Base-by-base conservation (phyloP, 805 yeast species). In the Lachancea quebecensis region DNA sequence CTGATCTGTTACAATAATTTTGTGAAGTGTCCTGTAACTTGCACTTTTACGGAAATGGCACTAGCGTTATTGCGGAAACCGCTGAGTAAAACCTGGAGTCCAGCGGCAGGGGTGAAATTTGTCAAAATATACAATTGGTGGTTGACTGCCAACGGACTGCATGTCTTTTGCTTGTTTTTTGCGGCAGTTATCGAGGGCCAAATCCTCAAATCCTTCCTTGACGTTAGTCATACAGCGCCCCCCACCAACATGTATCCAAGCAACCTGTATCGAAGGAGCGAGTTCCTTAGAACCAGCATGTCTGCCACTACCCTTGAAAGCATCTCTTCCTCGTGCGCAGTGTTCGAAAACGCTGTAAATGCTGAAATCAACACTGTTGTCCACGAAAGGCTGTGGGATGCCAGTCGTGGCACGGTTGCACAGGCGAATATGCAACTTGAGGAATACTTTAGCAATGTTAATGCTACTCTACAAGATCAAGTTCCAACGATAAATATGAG, bases 101-200 rank as follows among this genome's bases (percentile, higher is more conserved):
- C 34, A 31, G n/a, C 8, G 34, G n/a, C 18, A 9, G 11, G 7
- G 25, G 25, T 7, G 33, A 32, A 18, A 31, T 10, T 18, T 11
- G 33, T 9, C 36, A 17, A 15, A 27, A 11, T 29, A 15, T 9
- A 35, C 10, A 42, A 36, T 37, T 51, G 50, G 45, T 53, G 56
- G 56, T 43, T 53, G 11, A 41, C 43, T 29, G 44, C 53, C 10
- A 47, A 42, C 18, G 52, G 54, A 0, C 41, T 35, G 35, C 36
- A 44, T 15, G 38, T 53, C 11, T 48, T 49, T 48, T 15, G 46
- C 16, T 42, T 53, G 9, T 11, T 48, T 3, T 29, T 50, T 8
- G 40, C 41, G 35, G 36, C 44, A n/a, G 10, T 50, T 10, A 16
- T 53, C 25, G 45, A 35, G 21, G 42, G 42, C 42, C 42, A 31